Base-by-base conservation (phyloP, 1,284 basidiomycete genomes). In the Volvariella surrecta region DNA sequence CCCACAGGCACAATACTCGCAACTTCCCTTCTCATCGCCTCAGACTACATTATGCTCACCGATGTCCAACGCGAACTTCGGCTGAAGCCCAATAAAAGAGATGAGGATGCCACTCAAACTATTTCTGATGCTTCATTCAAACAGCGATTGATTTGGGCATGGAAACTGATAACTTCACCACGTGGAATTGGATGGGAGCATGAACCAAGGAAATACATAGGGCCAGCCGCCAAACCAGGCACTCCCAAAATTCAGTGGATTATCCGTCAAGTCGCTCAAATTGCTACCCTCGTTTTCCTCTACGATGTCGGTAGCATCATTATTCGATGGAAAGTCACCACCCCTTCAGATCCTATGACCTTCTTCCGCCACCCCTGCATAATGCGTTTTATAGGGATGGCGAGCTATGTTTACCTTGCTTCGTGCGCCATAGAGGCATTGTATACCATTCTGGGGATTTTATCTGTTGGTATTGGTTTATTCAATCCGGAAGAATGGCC, bases 141-240 rank as follows among this genome's bases (percentile, higher is more conserved):
- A 31, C 37, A 40, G 13, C 46, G 55, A 2, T 6, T 51, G 13
- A 37, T 40, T 17, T 58, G 55, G 54, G 49, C 48, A 8, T 37
- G 52, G 28, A 39, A 47, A 9, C 45, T 59, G 4, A 46, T 50
- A 28, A 34, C 44, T 21, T 56, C 52, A 32, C 48, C 53, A 3
- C 52, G 57, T 8, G 51, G 55, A 18, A 53, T 58, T 24, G 55
- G 56, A n/a, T 58, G 56, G 56, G 40, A 51, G 4, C 50, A 52
- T 20, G 52, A 56, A 42, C 45, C 52, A 6, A 38, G 39, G 13
- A 37, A 21, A 31, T 24, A 21, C 38, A 3, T 47, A 21, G 43
- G 50, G 21, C 44, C 42, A 18, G 39, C 24, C 10, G 43, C 45
- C 17, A 15, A 15, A 19, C 48, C 49, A 2, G 34, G 42, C 2